Evolutionary conservation across 352 stramenopile species (phyloP), one percentile per base, ranked within the genome.

Genomic region (Globisporangium lucens): DNA sequence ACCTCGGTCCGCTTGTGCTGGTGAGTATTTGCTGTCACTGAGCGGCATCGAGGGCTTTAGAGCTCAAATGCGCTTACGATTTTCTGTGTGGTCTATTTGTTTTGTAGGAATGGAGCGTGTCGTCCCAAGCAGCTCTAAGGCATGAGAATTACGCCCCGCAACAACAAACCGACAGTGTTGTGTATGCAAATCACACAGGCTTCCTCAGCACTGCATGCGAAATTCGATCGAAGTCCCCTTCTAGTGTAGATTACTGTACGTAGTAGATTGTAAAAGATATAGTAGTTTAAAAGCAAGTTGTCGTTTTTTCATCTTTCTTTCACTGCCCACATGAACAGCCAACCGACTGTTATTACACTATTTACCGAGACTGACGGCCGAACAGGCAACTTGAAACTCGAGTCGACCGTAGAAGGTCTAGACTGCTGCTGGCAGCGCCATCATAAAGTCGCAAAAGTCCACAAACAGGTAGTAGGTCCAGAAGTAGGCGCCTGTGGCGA

Each of bases 371-470:
- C 10, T 15, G 10, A 4, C 36, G 12, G 36, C 12, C 12, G 10
- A 12, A 4, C 10, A 15, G 36, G 9, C 2, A 43, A 43, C 36
- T 15, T 43, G 10, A 43, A 43, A 43, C 36, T 43, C 36, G 36
- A 43, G 36, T 43, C 10, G 2, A 15, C 36, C 12, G 9, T 15
- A 15, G 36, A 43, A 43, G 36, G 10, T 43, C 56, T 83, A 88
- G 41, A 85, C 72, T 67, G 75, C 77, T 3, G 79, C 77, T 63
- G 79, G 79, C 58, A 85, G 80, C 59, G 72, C 63, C 79, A 91
- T 91, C 73, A 93, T 73, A 66, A 94, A 94, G 65, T 79, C 84
- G 67, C 82, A 91, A 65, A 91, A 94, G 69, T 93, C 87, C 35
- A 91, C 84, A 68, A 92, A 91, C 49, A 91, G 76, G 76, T 90